Percentiles rank a stretch among this genome's conserved stretches.
Conservation (phyloP, 2,329 filamentous ascomycete species). For the Diaporthe batatas region DNA sequence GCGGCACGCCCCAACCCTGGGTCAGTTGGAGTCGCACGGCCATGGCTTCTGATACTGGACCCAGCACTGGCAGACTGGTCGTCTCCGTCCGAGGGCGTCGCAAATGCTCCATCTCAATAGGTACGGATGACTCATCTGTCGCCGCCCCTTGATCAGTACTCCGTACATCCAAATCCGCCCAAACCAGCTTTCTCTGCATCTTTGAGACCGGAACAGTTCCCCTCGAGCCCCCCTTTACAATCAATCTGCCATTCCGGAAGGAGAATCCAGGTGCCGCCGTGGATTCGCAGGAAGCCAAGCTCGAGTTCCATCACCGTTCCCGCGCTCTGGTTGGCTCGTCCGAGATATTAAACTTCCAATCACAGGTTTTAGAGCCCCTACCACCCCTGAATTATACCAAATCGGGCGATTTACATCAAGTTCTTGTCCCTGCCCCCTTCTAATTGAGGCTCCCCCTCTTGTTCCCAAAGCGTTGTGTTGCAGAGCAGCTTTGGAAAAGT, state of each 20-base stretch:
- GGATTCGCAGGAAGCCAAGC: slow-evolving; percentile 30
- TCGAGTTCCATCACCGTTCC: background rate
- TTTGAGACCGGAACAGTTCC: slow-evolving; percentile 26
- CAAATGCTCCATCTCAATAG: background rate
- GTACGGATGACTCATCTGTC: slow-evolving; percentile 8
- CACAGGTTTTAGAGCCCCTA: slow-evolving; percentile 35
- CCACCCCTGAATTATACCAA: slow-evolving; percentile 39
- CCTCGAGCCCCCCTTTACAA: background rate
- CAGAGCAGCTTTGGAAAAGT: slow-evolving; percentile 17
- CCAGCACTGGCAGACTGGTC: background rate
- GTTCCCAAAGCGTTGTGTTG: slow-evolving; percentile 20
- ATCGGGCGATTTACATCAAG: slow-evolving; percentile 37
- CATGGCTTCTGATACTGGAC: background rate
- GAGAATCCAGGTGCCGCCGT: slow-evolving; percentile 11
- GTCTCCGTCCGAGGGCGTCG: background rate
- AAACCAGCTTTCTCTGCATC: slow-evolving; percentile 10
- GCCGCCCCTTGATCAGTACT: slow-evolving; percentile 19
- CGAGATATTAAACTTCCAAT: slow-evolving; percentile 35
- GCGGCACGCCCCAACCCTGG: slow-evolving; percentile 23
- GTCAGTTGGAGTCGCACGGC: slow-evolving; percentile 14
- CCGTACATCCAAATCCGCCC: background rate
- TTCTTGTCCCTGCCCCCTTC: background rate
- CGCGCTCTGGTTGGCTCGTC: slow-evolving; percentile 34
- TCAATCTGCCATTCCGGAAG: slow-evolving; percentile 27
- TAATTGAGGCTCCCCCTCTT: slow-evolving; percentile 22